Base-by-base conservation (phyloP, 176 grass and related monocot species). In the Lolium multiflorum region DNA sequence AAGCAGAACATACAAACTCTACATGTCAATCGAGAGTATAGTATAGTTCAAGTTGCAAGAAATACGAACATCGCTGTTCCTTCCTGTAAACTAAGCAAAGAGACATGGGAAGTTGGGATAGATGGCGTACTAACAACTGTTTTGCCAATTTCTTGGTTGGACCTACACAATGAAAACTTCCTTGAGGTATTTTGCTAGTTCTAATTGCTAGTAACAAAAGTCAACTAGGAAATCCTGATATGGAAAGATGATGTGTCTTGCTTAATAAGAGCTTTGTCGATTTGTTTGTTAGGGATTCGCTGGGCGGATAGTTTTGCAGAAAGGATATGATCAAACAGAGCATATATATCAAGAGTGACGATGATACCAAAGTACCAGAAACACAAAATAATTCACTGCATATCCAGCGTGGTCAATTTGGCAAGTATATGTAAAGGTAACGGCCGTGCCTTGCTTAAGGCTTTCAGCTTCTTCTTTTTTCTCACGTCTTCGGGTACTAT, bases 1-100 rank as follows among this genome's bases (percentile, higher is more conserved):
- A 54, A 78, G 47, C 58, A 77, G 28, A 68, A 68, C 25, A 75
- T 26, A 82, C n/a, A 12, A 83, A 64, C 22, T 81, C n/a, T 64
- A 55, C 22, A 76, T n/a, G 46, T 26, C 46, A 66, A 52, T 25
- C 31, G 26, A 66, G 9, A 81, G 70, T 2, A n/a, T 12, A 81
- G 70, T 2, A n/a, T 12, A 31, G 24, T 78, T 21, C 35, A 39
- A 66, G 38, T 54, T 66, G 18, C 44, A 54, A 66, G 46, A 20
- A 54, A 66, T 28, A 77, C 76, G 17, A 64, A 64, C 25, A 62
- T 65, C 44, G 0, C 7, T 43, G 44, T 72, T 74, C 28, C 28
- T 54, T 85, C 20, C 28, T n/a, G 6, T 78, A 78, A 41, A 59
- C 76, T 78, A 78, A 55, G 5, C 15, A 55, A 28, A 6, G 20